Base-by-base conservation (phyloP, 2,329 filamentous ascomycete genomes). In the Cercospora sp. region DNA sequence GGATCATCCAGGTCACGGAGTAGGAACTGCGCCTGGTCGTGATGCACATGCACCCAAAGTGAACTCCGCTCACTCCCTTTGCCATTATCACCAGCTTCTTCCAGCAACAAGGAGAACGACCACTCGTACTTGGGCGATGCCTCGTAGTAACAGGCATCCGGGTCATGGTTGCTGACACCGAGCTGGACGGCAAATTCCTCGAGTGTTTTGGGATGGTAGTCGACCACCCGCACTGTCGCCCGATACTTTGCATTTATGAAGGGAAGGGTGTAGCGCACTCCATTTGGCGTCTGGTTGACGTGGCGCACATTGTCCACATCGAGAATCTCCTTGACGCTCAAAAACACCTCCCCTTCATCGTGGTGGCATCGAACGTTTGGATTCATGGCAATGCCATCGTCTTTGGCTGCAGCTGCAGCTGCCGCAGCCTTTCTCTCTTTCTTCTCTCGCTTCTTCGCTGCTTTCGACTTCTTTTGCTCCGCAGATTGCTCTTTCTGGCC, bases 91-190 rank as follows among this genome's bases (percentile, higher is more conserved):
- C 30, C 30, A 0, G 86, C 88, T 71, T 94, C 91, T 79, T 97
- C 91, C 1, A 97, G 86, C 12, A 91, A 84, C 26, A 98, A 84
- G 24, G 87, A 87, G 79, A 97, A 97, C 13, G 87, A 86, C 94
- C 94, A 97, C 78, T 95, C 89, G 91, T 92, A 97, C 7, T 69
- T 79, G 70, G 63, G 73, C 53, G 55, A 63, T 32, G 77, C 77
- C 21, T 76, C 57, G 71, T 79, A 67, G 5, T 79, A 77, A 28
- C 82, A 79, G 72, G 79, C 80, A 21, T 69, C 74, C 4, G 67
- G 65, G 63, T 74, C 53, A 53, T 68, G 24, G 34, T 65, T 58
- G 34, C 40, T 45, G 12, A 57, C 37, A 13, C 66, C 66, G 3
- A 63, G 59, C 18, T 66, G 40, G 74, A 76, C 75, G 3, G 90